These are phyloP conservation scores for Aspergillus haitiensis DNA, from an alignment of 495 filamentous ascomycete genomes.

Conservation along the genomic window DNA sequence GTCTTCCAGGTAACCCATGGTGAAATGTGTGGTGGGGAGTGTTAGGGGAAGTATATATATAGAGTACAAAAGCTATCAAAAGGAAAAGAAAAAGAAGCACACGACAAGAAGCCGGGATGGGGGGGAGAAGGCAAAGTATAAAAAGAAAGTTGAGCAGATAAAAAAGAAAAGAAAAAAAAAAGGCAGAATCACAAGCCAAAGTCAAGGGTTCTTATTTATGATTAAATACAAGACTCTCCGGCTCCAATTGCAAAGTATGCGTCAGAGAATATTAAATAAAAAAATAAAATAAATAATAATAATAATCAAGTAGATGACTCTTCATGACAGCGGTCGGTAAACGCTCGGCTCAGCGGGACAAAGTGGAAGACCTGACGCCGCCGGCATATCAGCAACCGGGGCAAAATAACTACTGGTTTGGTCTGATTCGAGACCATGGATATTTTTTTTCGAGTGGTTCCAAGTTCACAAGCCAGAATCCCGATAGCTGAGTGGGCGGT, in stretches of 20 bases:
- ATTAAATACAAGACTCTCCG: constrained; percentile 15
- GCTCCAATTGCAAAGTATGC: constrained; percentile 29
- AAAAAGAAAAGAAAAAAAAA: constrained; percentile 19
- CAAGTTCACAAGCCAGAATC: constrained; percentile 35
- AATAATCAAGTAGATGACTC: constrained; percentile 13
- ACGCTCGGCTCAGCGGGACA: constrained; percentile 49
- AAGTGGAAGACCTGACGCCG: constrained; percentile 21
- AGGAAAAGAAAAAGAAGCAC: constrained; percentile 18
- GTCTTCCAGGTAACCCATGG: constrained; percentile 57
- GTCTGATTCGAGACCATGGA: constrained; percentile 8
- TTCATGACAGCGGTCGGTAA: constrained; percentile 37
- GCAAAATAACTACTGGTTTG: constrained; percentile 11
- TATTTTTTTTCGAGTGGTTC: constrained; percentile 20
- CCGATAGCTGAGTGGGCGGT: constrained; percentile 33
- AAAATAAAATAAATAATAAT: too few species aligned
- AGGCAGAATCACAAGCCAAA: constrained; percentile 40
- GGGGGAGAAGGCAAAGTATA: constrained; percentile 4
- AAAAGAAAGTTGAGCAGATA: constrained; percentile 3
- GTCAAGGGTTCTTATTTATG: constrained; percentile 35
- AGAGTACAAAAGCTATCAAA: constrained; percentile 15
- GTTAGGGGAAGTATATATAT: neutral
- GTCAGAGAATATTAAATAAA: constrained; percentile 26
- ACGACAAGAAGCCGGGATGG: constrained; percentile 10
- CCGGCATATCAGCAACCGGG: constrained; percentile 25
- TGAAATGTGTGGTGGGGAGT: constrained; percentile 17